These are phyloP conservation scores for Pterothamnion heteromorphum DNA, from an alignment of 31 red algal genomes.

Conservation along the genomic window DNA sequence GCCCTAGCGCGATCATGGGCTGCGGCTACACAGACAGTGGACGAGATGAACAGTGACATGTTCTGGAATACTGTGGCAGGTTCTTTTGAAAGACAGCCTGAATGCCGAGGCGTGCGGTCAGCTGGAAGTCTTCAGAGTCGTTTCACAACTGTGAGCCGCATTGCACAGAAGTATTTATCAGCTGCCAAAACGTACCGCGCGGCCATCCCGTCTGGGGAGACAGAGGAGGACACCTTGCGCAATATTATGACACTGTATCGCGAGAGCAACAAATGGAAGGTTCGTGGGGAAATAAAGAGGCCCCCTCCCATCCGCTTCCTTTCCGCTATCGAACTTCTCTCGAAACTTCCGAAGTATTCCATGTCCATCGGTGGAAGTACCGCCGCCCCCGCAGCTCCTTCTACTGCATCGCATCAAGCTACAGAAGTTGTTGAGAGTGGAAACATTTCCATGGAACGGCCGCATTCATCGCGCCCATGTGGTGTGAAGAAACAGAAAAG, in stretches of 20 bases:
- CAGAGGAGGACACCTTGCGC: not conserved
- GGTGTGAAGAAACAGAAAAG: not conserved
- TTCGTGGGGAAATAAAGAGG: not conserved
- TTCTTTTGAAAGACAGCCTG: not conserved
- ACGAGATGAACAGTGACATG: not conserved
- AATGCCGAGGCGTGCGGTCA: not conserved
- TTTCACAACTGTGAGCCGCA: not conserved
- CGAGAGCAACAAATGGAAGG: not conserved
- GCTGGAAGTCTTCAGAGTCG: not conserved
- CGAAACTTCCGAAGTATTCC: not conserved
- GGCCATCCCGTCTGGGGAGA: not conserved
- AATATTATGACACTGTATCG: conserved; percentile 37
- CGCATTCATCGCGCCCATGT: not conserved
- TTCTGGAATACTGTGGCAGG: conserved; percentile 5
- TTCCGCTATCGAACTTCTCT: not conserved
- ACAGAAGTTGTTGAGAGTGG: no score
- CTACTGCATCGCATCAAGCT: not conserved
- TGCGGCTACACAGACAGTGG: not conserved
- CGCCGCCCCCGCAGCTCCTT: not conserved
- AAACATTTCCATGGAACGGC: not conserved
- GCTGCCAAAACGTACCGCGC: conserved; percentile 11
- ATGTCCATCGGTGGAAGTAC: not conserved
- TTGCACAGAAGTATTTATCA: not conserved
- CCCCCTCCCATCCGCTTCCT: conserved; percentile 10
- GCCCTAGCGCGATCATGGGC: conserved; percentile 17